phyloP scores from a whole-genome alignment of 2,329 filamentous ascomycete genomes.

The Aspergillus sp. region DNA sequence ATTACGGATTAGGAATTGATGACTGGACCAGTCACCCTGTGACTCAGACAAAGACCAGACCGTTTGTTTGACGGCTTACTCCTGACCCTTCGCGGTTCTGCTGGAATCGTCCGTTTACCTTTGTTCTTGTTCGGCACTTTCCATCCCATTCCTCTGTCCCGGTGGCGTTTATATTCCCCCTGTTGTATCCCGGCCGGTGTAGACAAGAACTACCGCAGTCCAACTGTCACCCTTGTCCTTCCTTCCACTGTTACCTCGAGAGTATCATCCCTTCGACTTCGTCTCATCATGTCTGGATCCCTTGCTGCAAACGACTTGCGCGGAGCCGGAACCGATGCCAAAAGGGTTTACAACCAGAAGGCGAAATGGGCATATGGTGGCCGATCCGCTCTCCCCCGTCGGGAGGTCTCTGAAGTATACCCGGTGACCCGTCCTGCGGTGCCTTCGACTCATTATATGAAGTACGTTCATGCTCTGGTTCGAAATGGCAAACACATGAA shows the following conservation, averaged over 20 bases:
- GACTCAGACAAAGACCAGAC: conserved; percentile 13
- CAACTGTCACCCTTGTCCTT: background rate
- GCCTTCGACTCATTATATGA: conserved; percentile 14
- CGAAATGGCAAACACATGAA: background rate
- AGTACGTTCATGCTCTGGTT: conserved; percentile 13
- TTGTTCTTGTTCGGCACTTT: background rate
- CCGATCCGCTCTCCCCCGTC: conserved; percentile 16
- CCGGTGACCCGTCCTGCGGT: conserved; percentile 19
- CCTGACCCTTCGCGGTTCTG: conserved; percentile 2
- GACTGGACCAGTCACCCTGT: conserved; percentile 9
- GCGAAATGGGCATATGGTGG: conserved; percentile 42
- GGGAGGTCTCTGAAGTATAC: background rate
- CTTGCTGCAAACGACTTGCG: conserved; percentile 54
- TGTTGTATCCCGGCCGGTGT: background rate
- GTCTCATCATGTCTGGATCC: conserved; percentile 30
- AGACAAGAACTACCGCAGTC: conserved; percentile 1
- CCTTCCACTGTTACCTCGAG: background rate
- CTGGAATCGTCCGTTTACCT: conserved; percentile 1
- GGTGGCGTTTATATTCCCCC: background rate
- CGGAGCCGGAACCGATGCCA: conserved; percentile 51
- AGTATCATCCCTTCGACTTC: background rate
- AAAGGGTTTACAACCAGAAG: conserved; percentile 40
- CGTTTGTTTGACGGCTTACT: background rate
- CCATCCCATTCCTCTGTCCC: background rate
- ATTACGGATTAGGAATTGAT: conserved; percentile 2